Conservation (phyloP, 2,329 filamentous ascomycete species). For the Leptographium flavum region DNA sequence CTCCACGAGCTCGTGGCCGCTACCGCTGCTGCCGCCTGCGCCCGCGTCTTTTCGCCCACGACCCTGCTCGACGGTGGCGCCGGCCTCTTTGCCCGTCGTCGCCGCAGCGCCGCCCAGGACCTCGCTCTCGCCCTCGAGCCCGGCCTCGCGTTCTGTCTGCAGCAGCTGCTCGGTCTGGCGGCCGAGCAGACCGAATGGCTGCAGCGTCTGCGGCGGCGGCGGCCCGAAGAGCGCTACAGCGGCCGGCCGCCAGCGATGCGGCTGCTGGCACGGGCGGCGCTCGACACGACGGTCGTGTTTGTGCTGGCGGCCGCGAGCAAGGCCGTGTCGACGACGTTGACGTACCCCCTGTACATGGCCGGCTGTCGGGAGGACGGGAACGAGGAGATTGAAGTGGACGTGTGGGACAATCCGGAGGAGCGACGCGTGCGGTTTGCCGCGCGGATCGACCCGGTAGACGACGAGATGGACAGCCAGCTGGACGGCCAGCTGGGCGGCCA, state of each 20-base stretch:
- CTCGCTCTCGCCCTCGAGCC: conserved; percentile 75
- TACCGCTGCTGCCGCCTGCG: conserved; percentile 33
- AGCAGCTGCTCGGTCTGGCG: conserved; percentile 38
- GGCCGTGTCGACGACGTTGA: conserved; percentile 58
- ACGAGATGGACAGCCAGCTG: no score
- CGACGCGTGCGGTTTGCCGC: no score
- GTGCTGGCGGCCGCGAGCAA: conserved; percentile 62
- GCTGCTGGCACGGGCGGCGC: conserved; percentile 18
- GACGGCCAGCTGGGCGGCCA: no score
- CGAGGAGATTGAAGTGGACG: conserved; percentile 12
- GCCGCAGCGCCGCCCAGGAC: conserved; percentile 66
- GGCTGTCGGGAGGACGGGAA: neutral
- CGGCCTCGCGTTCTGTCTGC: conserved; percentile 71
- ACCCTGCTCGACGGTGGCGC: conserved; percentile 48
- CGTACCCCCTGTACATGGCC: conserved; percentile 67
- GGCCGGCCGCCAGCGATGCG: conserved; percentile 7
- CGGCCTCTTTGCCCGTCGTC: conserved; percentile 55
- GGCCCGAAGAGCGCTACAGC: conserved; percentile 14
- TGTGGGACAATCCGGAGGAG: no score
- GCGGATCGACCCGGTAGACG: no score
- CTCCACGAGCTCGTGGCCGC: conserved; percentile 19
- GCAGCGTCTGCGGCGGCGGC: conserved; percentile 10
- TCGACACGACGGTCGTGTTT: conserved; percentile 22
- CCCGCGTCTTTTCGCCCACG: conserved; percentile 17
- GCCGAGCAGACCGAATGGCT: neutral